A percentile compares a stretch with the other conserved stretches of the same genome.
These are phyloP conservation scores for Mortierella sp. DNA, from an alignment of 371 early-diverging fungal species.

Conservation along the genomic window DNA sequence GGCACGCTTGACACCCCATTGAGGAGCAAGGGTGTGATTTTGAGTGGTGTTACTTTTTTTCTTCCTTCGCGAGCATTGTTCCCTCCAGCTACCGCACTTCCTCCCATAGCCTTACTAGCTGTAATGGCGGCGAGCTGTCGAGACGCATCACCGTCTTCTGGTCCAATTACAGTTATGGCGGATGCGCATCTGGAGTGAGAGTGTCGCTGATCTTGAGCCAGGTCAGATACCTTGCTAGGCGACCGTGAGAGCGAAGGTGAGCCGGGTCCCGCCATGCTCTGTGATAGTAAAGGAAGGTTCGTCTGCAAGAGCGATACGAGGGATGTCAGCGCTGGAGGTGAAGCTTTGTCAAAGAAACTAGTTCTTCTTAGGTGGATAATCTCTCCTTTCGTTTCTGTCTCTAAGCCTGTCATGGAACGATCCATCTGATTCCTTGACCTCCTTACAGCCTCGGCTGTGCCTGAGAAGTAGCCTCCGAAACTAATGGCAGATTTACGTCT, in stretches of 20 bases:
- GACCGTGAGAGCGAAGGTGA: slow-evolving; percentile 24
- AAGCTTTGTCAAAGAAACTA: slow-evolving; percentile 28
- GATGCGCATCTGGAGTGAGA: slow-evolving; percentile 6
- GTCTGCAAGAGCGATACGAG: slow-evolving; percentile 24
- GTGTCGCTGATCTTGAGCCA: neutral
- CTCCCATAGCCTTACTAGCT: neutral
- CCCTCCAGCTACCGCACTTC: neutral
- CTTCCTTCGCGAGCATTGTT: slow-evolving; percentile 9
- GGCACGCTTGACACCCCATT: slow-evolving; percentile 31
- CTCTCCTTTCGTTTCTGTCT: slow-evolving; percentile 27
- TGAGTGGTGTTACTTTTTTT: slow-evolving; percentile 27
- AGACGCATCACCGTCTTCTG: slow-evolving; percentile 12
- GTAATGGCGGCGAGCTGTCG: slow-evolving; percentile 8
- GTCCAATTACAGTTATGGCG: neutral
- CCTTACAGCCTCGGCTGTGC: slow-evolving; percentile 12
- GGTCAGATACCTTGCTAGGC: slow-evolving; percentile 16
- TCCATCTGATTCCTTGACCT: slow-evolving; percentile 27
- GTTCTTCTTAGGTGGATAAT: slow-evolving; percentile 42
- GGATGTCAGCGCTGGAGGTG: slow-evolving; percentile 26
- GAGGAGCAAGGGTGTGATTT: slow-evolving; percentile 33
- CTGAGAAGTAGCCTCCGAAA: slow-evolving; percentile 49
- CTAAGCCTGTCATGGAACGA: slow-evolving; percentile 23
- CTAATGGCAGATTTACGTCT: slow-evolving; percentile 50
- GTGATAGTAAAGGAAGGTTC: slow-evolving; percentile 13
- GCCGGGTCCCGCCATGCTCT: neutral